A percentile compares a stretch with the other conserved stretches of the same genome.
These are phyloP conservation scores for Neurospora terricola DNA, from an alignment of 495 filamentous ascomycete species.

Conservation along the genomic window DNA sequence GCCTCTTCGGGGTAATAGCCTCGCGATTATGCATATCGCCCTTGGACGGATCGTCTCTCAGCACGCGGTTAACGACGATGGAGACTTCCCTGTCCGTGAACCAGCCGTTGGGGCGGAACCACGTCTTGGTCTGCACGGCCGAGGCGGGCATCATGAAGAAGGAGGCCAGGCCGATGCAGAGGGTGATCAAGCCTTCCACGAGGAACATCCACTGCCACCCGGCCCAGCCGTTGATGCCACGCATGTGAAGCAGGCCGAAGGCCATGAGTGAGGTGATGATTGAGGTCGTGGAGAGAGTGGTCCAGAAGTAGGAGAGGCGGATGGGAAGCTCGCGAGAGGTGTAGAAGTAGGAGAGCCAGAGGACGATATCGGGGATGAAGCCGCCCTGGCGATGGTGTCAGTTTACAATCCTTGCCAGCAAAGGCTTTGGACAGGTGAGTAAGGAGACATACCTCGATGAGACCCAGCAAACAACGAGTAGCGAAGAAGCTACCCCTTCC, in stretches of 20 bases:
- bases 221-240: conserved; percentile 41
- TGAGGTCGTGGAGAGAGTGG: conserved; percentile 38
- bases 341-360: conserved; percentile 70
- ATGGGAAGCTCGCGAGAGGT: conserved; percentile 55
- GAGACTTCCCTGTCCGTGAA: conserved; percentile 42
- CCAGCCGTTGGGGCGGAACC: conserved; percentile 40
- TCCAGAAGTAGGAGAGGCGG: conserved; percentile 48
- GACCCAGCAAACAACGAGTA: conserved; percentile 53
- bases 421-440: background rate
- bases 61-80: conserved; percentile 41
- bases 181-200: conserved; percentile 40
- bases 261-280: conserved; percentile 44
- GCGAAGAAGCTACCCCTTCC: conserved; percentile 47
- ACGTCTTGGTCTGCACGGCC: conserved; percentile 41
- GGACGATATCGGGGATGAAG: conserved; percentile 40
- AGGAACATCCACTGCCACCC: conserved; percentile 57
- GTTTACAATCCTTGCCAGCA: background rate
- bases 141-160: conserved; percentile 48
- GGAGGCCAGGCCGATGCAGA: conserved; percentile 40
- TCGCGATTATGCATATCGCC: conserved; percentile 52
- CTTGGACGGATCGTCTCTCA: conserved; percentile 45
- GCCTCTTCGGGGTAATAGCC: conserved; percentile 45
- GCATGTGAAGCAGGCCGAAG: conserved; percentile 40
- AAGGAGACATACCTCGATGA: conserved; percentile 39
- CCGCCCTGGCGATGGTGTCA: conserved; percentile 38